Evolutionary conservation across 768 basidiomycete species (phyloP), one percentile per base, ranked within the genome.

Genomic region (Neoboletus brunneissimus): DNA sequence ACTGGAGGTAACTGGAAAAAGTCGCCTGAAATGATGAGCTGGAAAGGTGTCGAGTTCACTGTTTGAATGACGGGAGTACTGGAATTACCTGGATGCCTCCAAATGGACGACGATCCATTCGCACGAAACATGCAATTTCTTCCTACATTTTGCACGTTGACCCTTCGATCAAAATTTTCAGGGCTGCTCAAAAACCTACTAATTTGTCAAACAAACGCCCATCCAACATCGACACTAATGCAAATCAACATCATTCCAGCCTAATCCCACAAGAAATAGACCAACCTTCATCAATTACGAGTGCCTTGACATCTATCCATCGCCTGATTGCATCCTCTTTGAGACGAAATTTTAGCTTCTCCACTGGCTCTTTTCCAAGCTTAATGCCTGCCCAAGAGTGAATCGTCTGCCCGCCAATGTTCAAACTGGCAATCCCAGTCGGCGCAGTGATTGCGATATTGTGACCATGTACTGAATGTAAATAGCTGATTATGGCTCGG

Each of bases 1-100:
- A 91, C 87, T 1, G 89, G 89, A 2, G 89, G 89, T 0, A 92
- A 75, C 68, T 92, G 89, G 68, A 87, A 90, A 68, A 91, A 91
- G 68, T 92, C 89, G 0, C 89, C 89, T 1, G 86, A 84, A 8
- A 90, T 68, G 31, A 91, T 77, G 47, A 90, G 79, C 85, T 89
- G 56, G n/a, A 56, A 51, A 51, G 10, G 46, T 8, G 53, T 64
- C 53, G 60, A 35, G 23, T 64, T 46, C 48, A 34, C 7, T 27
- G 13, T 25, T 31, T 38, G 37, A 5, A 50, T 23, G n/a, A 54
- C 12, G 9, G 5, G 12, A 23, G 5, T 27, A 12, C 16, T 20
- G 18, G 53, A 49, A 52, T 18, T 48, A 81, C 82, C 72, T 89
- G 88, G 20, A 89, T 83, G 1, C 87, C 87, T 6, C 87, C 88